phyloP scores from a whole-genome alignment of 2,329 filamentous ascomycete species.

The Pseudocercospora vitis region DNA sequence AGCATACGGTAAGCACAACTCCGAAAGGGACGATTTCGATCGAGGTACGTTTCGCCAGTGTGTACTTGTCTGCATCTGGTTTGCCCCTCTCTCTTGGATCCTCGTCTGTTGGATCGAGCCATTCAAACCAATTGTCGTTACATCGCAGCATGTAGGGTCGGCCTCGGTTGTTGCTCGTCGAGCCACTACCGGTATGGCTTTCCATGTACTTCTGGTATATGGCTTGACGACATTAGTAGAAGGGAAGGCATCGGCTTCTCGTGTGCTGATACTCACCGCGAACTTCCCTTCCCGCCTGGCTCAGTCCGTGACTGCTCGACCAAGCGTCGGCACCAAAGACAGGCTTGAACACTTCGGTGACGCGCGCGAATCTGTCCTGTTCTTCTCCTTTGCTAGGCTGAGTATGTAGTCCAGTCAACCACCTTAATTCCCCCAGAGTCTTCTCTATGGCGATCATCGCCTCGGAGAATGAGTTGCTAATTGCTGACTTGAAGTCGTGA shows the following conservation, averaged over 20 bases:
- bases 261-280: not conserved
- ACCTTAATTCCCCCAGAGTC: not conserved
- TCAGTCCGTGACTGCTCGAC: not conserved
- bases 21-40: not conserved
- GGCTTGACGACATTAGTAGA: not conserved
- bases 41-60: conserved; percentile 5
- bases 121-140: conserved; percentile 8
- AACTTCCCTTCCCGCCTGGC: not conserved
- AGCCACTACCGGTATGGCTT: not conserved
- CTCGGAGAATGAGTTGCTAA: not conserved
- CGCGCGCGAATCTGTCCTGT: not conserved
- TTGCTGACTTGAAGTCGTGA: not conserved
- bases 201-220: not conserved
- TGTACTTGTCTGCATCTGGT: conserved; percentile 5
- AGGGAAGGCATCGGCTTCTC: not conserved
- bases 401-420: not conserved
- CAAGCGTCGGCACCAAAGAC: conserved; percentile 8
- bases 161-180: not conserved
- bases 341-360: conserved; percentile 1
- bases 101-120: not conserved
- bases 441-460: not conserved
- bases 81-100: conserved; percentile 7
- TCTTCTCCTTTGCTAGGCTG: not conserved
- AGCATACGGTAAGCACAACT: not conserved
- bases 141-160: not conserved